Base-by-base conservation (phyloP, 495 filamentous ascomycete genomes). In the Tuber borchii region DNA sequence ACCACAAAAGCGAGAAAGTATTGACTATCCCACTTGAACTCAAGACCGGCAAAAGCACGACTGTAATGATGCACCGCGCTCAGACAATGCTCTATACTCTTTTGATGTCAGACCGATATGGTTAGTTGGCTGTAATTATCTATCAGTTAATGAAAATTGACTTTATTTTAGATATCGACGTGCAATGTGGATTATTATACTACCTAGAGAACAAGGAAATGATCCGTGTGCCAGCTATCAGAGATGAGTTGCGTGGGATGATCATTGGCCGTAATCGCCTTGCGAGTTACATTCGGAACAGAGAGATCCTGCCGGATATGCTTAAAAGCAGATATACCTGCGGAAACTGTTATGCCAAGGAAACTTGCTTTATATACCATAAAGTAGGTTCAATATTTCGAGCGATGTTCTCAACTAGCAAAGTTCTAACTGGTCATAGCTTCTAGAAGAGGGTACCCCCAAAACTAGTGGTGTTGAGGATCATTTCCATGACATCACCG, bases 71-170 rank as follows among this genome's bases (percentile, higher is more conserved):
- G 42, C 95, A 99, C 83, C 90, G 93, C 80, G 95, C 94, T 16
- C 95, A 99, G 84, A 99, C 95, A 6, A 92, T 93, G 26, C 87
- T 99, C 17, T 99, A 99, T 84, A 98, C 94, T 45, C 86, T 99
- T 34, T 86, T 99, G 4, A 86, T 99, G 26, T 96, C 94, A 69
- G 94, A 99, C 84, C 90, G 95, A 75, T 99, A 99, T 84, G 90
- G 90, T 90, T 77, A 76, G 87, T 73, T 61, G 70, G 56, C 73
- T 69, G 34, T 20, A 65, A 61, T 43, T 72, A 17, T 61, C 44
- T 43, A 14, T 22, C 26, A 14, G 26, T 14, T 34, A 17, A 76
- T 40, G n/a, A 10, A n/a, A 37, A 48, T 76, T 84, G 20, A 82
- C 61, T 19, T 73, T 40, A 31, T 51, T 56, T 12, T 72, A 91